phyloP scores from a whole-genome alignment of 2,329 filamentous ascomycete species.

The Coniochaeta prunicola region DNA sequence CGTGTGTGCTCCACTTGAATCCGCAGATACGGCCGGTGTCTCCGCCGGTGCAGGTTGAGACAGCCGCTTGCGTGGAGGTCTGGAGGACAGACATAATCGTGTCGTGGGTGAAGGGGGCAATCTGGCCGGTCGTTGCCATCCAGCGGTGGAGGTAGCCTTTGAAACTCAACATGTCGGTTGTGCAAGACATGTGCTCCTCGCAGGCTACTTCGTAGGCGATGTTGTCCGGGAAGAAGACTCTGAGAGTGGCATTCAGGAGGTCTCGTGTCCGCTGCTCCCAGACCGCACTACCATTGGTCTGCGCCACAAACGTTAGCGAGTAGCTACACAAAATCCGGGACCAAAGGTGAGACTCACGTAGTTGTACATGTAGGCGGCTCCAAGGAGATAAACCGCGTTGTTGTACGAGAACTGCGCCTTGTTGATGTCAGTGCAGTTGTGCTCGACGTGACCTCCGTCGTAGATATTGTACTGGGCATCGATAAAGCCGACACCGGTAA shows the following conservation, averaged over 20 bases:
- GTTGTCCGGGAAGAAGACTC: constrained; percentile 47
- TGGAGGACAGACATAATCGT: constrained; percentile 51
- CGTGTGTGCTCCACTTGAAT: constrained; percentile 51
- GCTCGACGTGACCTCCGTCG: constrained; percentile 52
- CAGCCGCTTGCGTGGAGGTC: constrained; percentile 51
- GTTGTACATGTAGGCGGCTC: constrained; percentile 64
- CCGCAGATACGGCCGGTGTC: constrained; percentile 53
- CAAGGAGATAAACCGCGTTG: constrained; percentile 53
- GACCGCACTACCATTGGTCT: constrained; percentile 40
- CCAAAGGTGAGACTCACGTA: constrained; percentile 30
- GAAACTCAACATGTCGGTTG: constrained; percentile 65
- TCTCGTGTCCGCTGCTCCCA: constrained; percentile 52
- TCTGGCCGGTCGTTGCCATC: constrained; percentile 51
- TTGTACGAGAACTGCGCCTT: constrained; percentile 62
- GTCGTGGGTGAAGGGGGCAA: constrained; percentile 52
- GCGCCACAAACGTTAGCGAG: constrained; percentile 3
- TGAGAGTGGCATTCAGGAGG: constrained; percentile 41
- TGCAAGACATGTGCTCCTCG: constrained; percentile 52
- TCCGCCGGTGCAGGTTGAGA: constrained; percentile 55
- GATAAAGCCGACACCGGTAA: constrained; percentile 46
- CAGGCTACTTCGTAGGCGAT: constrained; percentile 62
- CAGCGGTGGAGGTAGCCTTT: constrained; percentile 64
- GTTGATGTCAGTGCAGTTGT: constrained; percentile 55
- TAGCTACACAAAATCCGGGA: not conserved
- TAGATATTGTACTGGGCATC: constrained; percentile 50